A percentile compares a stretch with the other conserved stretches of the same genome.
phyloP scores from a whole-genome alignment of 768 basidiomycete genomes.

The Termitomyces heimii region DNA sequence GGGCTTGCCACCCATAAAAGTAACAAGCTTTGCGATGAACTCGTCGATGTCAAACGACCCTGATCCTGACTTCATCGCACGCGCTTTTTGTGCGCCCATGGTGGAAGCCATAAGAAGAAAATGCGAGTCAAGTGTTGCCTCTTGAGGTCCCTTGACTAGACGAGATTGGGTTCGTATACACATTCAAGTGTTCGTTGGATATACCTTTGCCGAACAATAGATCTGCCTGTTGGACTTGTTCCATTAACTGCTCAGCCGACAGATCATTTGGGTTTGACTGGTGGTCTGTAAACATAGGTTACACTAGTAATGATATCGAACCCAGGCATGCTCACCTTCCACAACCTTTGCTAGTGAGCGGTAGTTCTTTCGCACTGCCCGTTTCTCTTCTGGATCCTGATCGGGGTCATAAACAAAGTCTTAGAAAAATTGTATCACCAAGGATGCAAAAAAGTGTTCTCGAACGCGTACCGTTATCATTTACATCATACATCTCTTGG shows the following conservation, averaged over 20 bases:
- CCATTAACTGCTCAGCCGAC: conserved; percentile 47
- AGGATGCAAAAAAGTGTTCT: not conserved
- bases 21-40: conserved; percentile 70
- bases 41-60: conserved; percentile 92
- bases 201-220: conserved; percentile 58
- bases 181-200: conserved; percentile 1
- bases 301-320: not conserved
- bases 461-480: not conserved
- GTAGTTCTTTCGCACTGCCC: conserved; percentile 68
- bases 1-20: conserved; percentile 67
- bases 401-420: conserved; percentile 71
- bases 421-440: not conserved
- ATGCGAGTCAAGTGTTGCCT: conserved; percentile 86
- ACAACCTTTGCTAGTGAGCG: conserved; percentile 57
- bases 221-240: conserved; percentile 54
- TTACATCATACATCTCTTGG: conserved; percentile 22
- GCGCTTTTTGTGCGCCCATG: conserved; percentile 82
- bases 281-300: conserved; percentile 25
- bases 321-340: conserved; percentile 43
- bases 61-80: conserved; percentile 81
- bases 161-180: not conserved
- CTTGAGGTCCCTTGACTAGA: conserved; percentile 73
- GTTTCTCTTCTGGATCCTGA: conserved; percentile 77
- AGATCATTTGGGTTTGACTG: conserved; percentile 51
- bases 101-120: conserved; percentile 74